These are phyloP conservation scores for Auricularia auricula-judae DNA, from an alignment of 768 basidiomycete species.

Conservation along the genomic window DNA sequence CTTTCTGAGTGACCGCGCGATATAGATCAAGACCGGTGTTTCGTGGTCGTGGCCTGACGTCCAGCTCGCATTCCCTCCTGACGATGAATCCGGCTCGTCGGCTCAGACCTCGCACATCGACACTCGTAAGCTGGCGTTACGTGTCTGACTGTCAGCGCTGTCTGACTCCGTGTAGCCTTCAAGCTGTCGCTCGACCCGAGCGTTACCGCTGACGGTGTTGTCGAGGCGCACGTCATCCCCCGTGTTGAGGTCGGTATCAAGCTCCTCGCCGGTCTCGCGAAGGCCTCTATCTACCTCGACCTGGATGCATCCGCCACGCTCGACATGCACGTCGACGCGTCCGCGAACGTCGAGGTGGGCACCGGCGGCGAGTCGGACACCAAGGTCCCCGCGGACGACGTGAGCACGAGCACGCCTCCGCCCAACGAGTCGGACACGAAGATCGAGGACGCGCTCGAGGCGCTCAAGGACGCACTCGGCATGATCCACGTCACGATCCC, in stretches of 20 bases:
- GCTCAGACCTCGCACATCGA: slow-evolving; percentile 1
- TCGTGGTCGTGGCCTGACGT: slow-evolving; percentile 6
- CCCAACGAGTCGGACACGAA: no score
- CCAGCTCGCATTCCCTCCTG: slow-evolving; percentile 22
- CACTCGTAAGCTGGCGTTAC: neutral
- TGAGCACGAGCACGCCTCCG: no score
- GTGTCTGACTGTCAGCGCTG: neutral
- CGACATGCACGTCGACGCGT: slow-evolving; percentile 17
- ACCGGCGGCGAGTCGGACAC: neutral
- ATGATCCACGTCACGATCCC: no score
- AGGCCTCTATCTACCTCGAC: slow-evolving; percentile 31
- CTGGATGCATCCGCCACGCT: slow-evolving; percentile 21
- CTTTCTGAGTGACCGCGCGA: slow-evolving; percentile 3
- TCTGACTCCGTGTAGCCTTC: slow-evolving; percentile 20
- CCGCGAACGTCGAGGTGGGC: neutral
- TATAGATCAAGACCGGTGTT: neutral
- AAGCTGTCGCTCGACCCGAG: slow-evolving; percentile 29
- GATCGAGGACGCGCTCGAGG: no score
- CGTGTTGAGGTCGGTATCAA: slow-evolving; percentile 31
- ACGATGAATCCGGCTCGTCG: slow-evolving; percentile 11
- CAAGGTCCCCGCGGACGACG: no score
- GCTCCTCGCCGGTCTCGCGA: slow-evolving; percentile 25
- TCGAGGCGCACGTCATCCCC: slow-evolving; percentile 41
- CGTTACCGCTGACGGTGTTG: slow-evolving; percentile 28
- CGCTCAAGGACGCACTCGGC: no score